Conservation (phyloP, 164 flowering plant species). For the Akebia trifoliata region DNA sequence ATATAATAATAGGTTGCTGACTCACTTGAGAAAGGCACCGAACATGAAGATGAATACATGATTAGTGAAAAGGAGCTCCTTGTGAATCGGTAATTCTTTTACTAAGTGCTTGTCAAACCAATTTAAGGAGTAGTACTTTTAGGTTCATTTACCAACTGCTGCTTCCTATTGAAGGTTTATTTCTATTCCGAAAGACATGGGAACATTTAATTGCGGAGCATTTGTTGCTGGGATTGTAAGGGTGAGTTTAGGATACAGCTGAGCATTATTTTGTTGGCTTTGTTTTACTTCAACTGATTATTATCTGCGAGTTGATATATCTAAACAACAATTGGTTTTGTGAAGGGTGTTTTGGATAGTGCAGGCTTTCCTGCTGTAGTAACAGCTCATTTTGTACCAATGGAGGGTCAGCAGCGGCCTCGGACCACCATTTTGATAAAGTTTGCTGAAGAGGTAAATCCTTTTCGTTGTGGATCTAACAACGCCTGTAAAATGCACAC, state of each 20-base stretch:
- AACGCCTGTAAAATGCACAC: not conserved
- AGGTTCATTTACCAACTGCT: conserved; percentile 3
- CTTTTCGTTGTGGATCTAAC: not conserved
- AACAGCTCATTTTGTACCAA: conserved; percentile 98
- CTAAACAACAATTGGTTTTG: conserved; percentile 15
- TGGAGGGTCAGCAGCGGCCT: conserved; percentile 96
- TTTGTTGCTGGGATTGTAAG: conserved; percentile 99
- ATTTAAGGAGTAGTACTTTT: conserved; percentile 6
- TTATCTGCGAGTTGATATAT: conserved; percentile 11
- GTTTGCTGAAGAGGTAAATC: conserved; percentile 91
- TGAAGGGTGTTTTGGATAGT: conserved; percentile 87
- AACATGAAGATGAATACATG: conserved; percentile 99
- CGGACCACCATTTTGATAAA: conserved; percentile 95
- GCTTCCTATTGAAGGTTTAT: conserved; percentile 56
- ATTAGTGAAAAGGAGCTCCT: conserved; percentile 99
- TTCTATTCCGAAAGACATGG: conserved; percentile 99
- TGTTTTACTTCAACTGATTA: conserved; percentile 5
- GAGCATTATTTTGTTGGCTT: not conserved
- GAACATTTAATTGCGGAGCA: conserved; percentile 99
- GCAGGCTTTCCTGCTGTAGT: conserved; percentile 99
- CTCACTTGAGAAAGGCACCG: conserved; percentile 99
- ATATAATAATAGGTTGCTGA: conserved; percentile 72
- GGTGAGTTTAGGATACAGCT: conserved; percentile 36
- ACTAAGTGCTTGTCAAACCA: conserved; percentile 1
- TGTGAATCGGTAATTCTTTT: conserved; percentile 60